Evolutionary conservation across 176 grass and related monocot genomes (phyloP).

Genomic region (Juncus effusus): DNA sequence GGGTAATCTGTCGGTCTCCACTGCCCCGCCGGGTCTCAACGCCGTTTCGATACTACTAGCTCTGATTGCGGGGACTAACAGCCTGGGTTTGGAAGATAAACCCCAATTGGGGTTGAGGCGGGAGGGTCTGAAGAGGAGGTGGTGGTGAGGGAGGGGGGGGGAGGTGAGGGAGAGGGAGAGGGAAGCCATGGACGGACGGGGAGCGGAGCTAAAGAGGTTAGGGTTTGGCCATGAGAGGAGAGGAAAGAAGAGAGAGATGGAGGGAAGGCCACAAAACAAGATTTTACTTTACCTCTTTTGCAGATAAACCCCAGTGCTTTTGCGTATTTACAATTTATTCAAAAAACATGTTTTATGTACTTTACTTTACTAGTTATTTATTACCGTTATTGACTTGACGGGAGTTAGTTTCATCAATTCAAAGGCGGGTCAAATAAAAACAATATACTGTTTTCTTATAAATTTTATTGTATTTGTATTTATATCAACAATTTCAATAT

Average conservation of each 20-base stretch:
- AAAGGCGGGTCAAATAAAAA: no score
- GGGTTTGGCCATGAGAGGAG: slow-evolving; percentile 38
- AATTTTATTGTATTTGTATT: no score
- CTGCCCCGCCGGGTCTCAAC: slow-evolving; percentile 49
- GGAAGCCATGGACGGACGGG: slow-evolving; percentile 26
- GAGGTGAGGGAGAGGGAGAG: slow-evolving; percentile 43
- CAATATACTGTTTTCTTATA: no score
- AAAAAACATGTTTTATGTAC: no score
- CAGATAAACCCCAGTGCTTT: no score
- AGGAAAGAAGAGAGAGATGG: slow-evolving; percentile 8
- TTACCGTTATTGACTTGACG: no score
- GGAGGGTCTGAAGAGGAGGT: slow-evolving; percentile 23
- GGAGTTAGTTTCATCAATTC: no score
- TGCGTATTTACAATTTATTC: no score
- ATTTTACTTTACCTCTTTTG: no score
- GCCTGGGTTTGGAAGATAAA: slow-evolving; percentile 15
- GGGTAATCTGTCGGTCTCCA: slow-evolving; percentile 90
- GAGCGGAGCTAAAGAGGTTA: slow-evolving; percentile 27
- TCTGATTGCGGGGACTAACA: slow-evolving; percentile 24
- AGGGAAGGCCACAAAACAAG: slow-evolving; percentile 6
- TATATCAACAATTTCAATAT: no score
- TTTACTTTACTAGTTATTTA: no score
- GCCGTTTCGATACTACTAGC: slow-evolving; percentile 37
- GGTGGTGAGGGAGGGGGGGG: slow-evolving; percentile 29
- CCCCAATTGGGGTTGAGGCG: slow-evolving; percentile 15